Base-by-base conservation (phyloP, 768 basidiomycete genomes). In the Kwoniella sp. region DNA sequence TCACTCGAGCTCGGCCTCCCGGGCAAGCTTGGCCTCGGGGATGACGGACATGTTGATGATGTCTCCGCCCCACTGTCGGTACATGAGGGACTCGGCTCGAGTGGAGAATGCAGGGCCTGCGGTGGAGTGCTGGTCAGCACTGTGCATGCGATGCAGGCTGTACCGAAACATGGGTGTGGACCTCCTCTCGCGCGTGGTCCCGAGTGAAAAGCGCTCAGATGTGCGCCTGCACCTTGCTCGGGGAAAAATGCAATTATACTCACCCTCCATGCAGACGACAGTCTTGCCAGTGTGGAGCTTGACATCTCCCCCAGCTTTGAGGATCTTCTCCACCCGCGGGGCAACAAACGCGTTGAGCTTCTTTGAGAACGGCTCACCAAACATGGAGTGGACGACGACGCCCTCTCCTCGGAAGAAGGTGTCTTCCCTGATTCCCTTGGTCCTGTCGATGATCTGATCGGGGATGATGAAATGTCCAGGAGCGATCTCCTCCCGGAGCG, bases 201-300 rank as follows among this genome's bases (percentile, higher is more conserved):
- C n/a, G n/a, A n/a, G n/a, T n/a, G n/a, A n/a, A n/a, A n/a, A n/a
- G n/a, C n/a, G n/a, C n/a, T n/a, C n/a, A n/a, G n/a, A n/a, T n/a
- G n/a, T n/a, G n/a, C n/a, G n/a, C n/a, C n/a, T n/a, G n/a, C n/a
- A n/a, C n/a, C n/a, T n/a, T 22, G 26, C 36, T 8, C 2, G 12
- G 17, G n/a, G n/a, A n/a, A n/a, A n/a, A n/a, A n/a, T n/a, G n/a
- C n/a, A n/a, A 42, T 15, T n/a, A 5, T 3, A 62, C 27, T 88
- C 88, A 42, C 92, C 92, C 71, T 98, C 91, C 89, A 98, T 98
- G 70, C 89, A 91, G 41, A 98, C 85, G 51, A 96, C 82, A 17
- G 84, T 86, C 79, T 85, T 90, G 25, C 82, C 85, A 45, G 81
- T 83, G 74, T 90, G 88, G 48, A 98, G 74, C 75, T 81, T 77